Conservation (phyloP, 805 yeast species). For the Ogataea methanolica region DNA sequence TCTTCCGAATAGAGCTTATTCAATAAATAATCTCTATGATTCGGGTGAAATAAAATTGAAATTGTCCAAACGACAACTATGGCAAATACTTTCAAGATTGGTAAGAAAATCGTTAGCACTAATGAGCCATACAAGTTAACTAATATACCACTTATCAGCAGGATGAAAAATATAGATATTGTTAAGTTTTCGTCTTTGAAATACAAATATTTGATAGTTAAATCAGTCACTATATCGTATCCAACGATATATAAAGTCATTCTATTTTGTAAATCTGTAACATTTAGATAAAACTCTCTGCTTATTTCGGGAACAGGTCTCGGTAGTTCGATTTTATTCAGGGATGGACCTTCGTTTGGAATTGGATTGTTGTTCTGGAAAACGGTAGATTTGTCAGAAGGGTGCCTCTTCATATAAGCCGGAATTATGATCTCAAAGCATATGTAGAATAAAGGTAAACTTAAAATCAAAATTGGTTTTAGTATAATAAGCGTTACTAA, state of each 20-base stretch:
- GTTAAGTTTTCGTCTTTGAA: slow-evolving; percentile 62
- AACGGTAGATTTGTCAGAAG: slow-evolving; percentile 46
- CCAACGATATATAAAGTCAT: slow-evolving; percentile 59
- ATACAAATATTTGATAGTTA: slow-evolving; percentile 53
- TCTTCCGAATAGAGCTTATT: slow-evolving; percentile 56
- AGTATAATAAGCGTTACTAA: slow-evolving; percentile 38
- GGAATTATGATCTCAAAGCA: slow-evolving; percentile 61
- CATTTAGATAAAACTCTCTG: slow-evolving; percentile 69
- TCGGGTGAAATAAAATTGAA: slow-evolving; percentile 47
- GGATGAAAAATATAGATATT: slow-evolving; percentile 41
- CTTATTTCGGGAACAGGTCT: slow-evolving; percentile 76
- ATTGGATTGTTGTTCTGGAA: slow-evolving; percentile 34
- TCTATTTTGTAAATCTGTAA: slow-evolving; percentile 81
- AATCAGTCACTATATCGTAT: slow-evolving; percentile 52
- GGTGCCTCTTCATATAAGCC: slow-evolving; percentile 54
- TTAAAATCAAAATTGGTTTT: slow-evolving; percentile 52
- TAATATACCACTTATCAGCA: slow-evolving; percentile 10
- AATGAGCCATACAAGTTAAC: slow-evolving; percentile 28
- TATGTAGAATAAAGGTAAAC: slow-evolving; percentile 52
- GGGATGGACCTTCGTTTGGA: slow-evolving; percentile 48
- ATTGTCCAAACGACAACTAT: slow-evolving; percentile 47
- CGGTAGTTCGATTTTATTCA: slow-evolving; percentile 46
- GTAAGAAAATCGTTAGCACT: slow-evolving; percentile 16
- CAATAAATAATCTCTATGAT: slow-evolving; percentile 41
- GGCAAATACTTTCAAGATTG: slow-evolving; percentile 28